Base-by-base conservation (phyloP, 2,329 filamentous ascomycete species). In the Thyridium curvatum region DNA sequence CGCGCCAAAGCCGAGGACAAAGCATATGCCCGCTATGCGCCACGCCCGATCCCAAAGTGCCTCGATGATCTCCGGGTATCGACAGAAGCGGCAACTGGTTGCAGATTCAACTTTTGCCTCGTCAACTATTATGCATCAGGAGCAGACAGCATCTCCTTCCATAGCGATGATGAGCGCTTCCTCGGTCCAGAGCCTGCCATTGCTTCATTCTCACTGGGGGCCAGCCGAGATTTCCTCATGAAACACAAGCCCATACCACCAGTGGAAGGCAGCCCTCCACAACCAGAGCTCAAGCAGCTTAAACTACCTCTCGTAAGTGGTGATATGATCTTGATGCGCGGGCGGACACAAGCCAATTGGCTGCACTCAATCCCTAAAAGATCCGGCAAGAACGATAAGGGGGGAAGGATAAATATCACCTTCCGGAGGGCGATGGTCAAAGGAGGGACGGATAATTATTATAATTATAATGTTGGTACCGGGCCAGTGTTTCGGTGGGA, bases 51-150 rank as follows among this genome's bases (percentile, higher is more conserved):
- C 2, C 86, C 86, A 0, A 61, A 72, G 39, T 88, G 84, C 49
- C 70, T 91, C 1, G 75, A 86, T 30, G 58, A 69, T 6, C 68
- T 91, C 8, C 74, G 79, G 9, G 62, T 59, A 28, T 68, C 77
- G 9, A 79, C 83, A 2, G 83, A 91, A 58, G 68, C 71, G 4
- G 74, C 77, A 0, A 86, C 82, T 1, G 72, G 71, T n/a, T 75
- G 76, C 51, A 70, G 54, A 1, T 91, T 84, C 61, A 91, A 91
- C 54, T 87, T 90, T 55, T 85, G 81, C 43, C 70, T 91, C 2
- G 83, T 91, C 4, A 91, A 91, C 53, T 91, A 91, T 62, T 91
- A 91, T 53, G 81, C 82, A n/a, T 76, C 74, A 4, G 85, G 86
- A 0, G 66, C 77, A 6, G 85, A 91, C 56, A 86, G 82, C 48